A percentile compares a stretch with the other conserved stretches of the same genome.
phyloP scores from a whole-genome alignment of 1,139 yeast genomes.

The Candida sp. region DNA sequence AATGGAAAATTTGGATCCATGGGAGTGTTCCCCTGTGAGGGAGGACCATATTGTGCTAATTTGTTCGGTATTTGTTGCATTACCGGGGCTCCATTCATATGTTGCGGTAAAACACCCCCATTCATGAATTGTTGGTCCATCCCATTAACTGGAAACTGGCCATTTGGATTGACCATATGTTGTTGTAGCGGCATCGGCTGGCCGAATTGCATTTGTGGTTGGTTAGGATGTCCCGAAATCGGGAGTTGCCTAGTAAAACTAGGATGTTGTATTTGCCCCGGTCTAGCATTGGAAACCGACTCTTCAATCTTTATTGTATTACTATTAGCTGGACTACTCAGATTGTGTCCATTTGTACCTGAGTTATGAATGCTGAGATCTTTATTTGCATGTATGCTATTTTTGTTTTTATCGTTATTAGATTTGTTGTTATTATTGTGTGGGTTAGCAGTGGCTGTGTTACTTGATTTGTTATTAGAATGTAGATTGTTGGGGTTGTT shows the following conservation, averaged over 20 bases:
- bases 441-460: background rate
- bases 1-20: slow-evolving; percentile 5
- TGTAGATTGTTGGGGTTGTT: background rate
- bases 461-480: background rate
- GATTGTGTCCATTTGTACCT: background rate
- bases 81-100: slow-evolving; percentile 5
- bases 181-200: slow-evolving; percentile 2
- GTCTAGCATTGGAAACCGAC: background rate
- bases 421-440: slow-evolving; percentile 1
- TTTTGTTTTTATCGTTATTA: slow-evolving; percentile 3
- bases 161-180: background rate
- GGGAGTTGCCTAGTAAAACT: background rate
- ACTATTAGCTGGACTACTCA: background rate
- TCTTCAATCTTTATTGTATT: background rate
- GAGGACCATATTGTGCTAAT: slow-evolving; percentile 1
- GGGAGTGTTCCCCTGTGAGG: slow-evolving; percentile 11
- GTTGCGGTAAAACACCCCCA: background rate
- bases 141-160: slow-evolving; percentile 1
- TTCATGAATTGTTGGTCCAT: background rate
- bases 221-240: background rate
- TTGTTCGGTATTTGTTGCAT: background rate
- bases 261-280: background rate
- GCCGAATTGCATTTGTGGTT: background rate
- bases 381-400: background rate
- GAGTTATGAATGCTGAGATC: background rate